Evolutionary conservation across 306 rosid genomes (phyloP).

Genomic region (Vigna hirtella): DNA sequence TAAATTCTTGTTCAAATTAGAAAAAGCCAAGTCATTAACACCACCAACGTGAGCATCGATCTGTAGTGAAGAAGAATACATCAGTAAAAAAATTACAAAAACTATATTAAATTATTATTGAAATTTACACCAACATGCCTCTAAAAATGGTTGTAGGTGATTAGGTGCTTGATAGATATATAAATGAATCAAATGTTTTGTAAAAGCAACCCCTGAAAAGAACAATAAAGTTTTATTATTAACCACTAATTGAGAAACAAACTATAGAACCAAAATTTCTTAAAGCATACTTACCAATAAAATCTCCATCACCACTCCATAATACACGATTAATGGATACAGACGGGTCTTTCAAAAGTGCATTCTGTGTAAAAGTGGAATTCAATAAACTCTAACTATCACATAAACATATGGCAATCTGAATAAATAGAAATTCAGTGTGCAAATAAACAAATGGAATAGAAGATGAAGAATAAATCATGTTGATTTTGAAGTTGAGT

Average conservation of each 20-base stretch:
- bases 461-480: too few relatives aligned
- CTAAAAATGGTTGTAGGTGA: slow-evolving; percentile 55
- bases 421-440: slow-evolving; percentile 25
- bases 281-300: slow-evolving; percentile 60
- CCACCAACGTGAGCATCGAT: slow-evolving; percentile 75
- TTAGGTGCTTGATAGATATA: slow-evolving; percentile 59
- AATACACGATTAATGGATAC: slow-evolving; percentile 68
- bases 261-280: not conserved
- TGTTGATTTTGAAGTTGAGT: too few relatives aligned
- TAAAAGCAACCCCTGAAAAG: slow-evolving; percentile 75
- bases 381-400: slow-evolving; percentile 19
- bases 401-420: slow-evolving; percentile 30
- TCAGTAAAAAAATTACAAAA: slow-evolving; percentile 22
- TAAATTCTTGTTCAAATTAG: slow-evolving; percentile 57
- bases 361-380: slow-evolving; percentile 55
- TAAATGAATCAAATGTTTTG: slow-evolving; percentile 76
- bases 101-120: slow-evolving; percentile 1
- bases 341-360: slow-evolving; percentile 48
- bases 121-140: slow-evolving; percentile 52
- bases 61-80: slow-evolving; percentile 45
- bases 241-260: slow-evolving; percentile 15
- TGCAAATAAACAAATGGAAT: not conserved
- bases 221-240: slow-evolving; percentile 12
- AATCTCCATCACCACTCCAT: slow-evolving; percentile 78
- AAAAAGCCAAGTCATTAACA: slow-evolving; percentile 84